These are phyloP conservation scores for Verticillium klebahnii DNA, from an alignment of 2,329 filamentous ascomycete genomes.

Conservation along the genomic window DNA sequence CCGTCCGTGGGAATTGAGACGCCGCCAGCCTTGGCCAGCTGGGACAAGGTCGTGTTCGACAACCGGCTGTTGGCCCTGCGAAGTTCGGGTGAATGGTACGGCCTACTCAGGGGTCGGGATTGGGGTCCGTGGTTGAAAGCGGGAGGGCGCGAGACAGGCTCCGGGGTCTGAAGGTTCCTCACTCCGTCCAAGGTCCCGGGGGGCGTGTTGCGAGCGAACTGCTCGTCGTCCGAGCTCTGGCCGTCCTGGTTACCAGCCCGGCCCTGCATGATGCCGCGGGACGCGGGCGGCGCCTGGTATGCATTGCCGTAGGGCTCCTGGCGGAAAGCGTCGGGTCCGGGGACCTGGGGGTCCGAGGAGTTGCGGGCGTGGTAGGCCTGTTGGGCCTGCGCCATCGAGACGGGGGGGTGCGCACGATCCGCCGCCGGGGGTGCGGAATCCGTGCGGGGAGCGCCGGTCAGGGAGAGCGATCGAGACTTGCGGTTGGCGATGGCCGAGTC, in stretches of 20 bases:
- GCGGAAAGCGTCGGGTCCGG: slow-evolving; percentile 15
- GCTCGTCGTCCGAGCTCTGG: slow-evolving; percentile 54
- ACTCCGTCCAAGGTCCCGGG: slow-evolving; percentile 50
- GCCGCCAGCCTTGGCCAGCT: slow-evolving; percentile 68
- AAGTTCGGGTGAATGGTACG: slow-evolving; percentile 71
- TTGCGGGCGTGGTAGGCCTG: slow-evolving; percentile 19
- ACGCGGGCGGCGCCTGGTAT: slow-evolving; percentile 26
- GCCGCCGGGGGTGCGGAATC: slow-evolving; percentile 47
- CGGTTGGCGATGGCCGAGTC: slow-evolving; percentile 40
- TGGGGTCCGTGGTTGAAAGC: slow-evolving; percentile 73
- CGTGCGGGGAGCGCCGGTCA: slow-evolving; percentile 38
- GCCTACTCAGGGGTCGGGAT: slow-evolving; percentile 63
- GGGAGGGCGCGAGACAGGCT: slow-evolving; percentile 74
- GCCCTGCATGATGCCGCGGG: slow-evolving; percentile 36
- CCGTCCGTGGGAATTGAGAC: slow-evolving; percentile 36
- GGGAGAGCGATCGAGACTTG: slow-evolving; percentile 48
- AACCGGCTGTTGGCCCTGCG: slow-evolving; percentile 79
- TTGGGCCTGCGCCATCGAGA: slow-evolving; percentile 23
- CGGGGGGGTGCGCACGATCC: slow-evolving; percentile 29
- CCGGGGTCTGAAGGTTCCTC: slow-evolving; percentile 58
- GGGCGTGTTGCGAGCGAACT: slow-evolving; percentile 31
- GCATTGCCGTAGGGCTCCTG: slow-evolving; percentile 25
- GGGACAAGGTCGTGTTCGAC: slow-evolving; percentile 74
- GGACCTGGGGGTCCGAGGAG: slow-evolving; percentile 38
- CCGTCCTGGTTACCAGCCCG: slow-evolving; percentile 45